phyloP scores from a whole-genome alignment of 1,284 basidiomycete species.

The Mycena sp. region DNA sequence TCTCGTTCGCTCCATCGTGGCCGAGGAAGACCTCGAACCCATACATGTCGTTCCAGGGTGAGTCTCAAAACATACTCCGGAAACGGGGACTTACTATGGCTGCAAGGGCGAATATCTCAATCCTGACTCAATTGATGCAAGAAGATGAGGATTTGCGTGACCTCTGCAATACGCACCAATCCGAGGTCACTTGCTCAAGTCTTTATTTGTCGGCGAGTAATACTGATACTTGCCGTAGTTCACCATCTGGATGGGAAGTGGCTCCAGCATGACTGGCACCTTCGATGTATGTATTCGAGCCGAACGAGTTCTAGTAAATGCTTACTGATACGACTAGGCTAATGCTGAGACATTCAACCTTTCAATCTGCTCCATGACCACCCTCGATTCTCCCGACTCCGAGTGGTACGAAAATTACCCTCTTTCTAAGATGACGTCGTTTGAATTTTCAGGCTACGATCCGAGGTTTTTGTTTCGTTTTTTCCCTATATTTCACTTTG shows the following conservation, averaged over 20 bases:
- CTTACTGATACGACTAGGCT: not conserved
- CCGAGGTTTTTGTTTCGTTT: slow-evolving; percentile 10
- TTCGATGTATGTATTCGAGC: slow-evolving; percentile 6
- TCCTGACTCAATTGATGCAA: slow-evolving; percentile 4
- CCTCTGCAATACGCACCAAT: slow-evolving; percentile 3
- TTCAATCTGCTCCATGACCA: not conserved
- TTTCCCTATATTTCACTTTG: not conserved
- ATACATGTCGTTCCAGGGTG: slow-evolving; percentile 13
- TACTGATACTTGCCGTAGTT: not conserved
- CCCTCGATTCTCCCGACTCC: not conserved
- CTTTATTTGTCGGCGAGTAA: no score
- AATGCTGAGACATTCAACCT: slow-evolving; percentile 17
- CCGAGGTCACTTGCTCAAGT: no score
- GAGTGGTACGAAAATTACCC: not conserved
- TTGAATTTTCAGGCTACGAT: slow-evolving; percentile 22
- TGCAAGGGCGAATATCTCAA: slow-evolving; percentile 9
- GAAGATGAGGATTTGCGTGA: not conserved
- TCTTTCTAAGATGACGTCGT: not conserved
- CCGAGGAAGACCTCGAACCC: not conserved
- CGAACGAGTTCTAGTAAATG: no score
- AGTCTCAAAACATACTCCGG: not conserved
- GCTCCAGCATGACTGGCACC: slow-evolving; percentile 2
- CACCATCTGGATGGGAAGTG: slow-evolving; percentile 24
- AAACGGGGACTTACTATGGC: not conserved
- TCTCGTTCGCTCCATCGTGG: slow-evolving; percentile 17